A percentile compares a stretch with the other conserved stretches of the same genome.
These are phyloP conservation scores for Quercus phellos DNA, from an alignment of 331 rosid species.

Conservation along the genomic window DNA sequence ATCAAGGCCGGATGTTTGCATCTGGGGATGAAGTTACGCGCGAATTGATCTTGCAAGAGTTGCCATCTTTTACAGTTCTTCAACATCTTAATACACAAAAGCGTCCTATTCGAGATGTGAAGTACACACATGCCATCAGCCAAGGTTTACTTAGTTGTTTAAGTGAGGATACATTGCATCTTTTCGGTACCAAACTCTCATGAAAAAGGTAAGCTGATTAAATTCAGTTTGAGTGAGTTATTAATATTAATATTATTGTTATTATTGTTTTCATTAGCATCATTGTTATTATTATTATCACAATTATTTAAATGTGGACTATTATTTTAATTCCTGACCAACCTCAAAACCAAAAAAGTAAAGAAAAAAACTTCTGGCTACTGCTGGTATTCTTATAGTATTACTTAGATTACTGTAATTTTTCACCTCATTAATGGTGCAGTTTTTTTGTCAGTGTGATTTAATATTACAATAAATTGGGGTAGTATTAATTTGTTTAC, in stretches of 20 bases:
- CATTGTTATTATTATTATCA: too few species aligned
- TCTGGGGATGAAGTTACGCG: constrained; percentile 49
- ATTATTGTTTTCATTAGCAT: background rate
- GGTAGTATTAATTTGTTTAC: too few species aligned
- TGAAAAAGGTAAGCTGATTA: constrained; percentile 26
- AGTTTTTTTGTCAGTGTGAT: too few species aligned
- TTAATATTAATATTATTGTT: background rate
- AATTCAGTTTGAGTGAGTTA: background rate
- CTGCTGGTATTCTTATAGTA: too few species aligned
- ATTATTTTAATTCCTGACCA: too few species aligned
- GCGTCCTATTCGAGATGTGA: constrained; percentile 57
- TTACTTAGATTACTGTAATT: too few species aligned
- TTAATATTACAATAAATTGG: too few species aligned
- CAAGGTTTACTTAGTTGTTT: constrained; percentile 61
- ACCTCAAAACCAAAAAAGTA: too few species aligned
- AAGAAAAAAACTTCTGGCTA: too few species aligned
- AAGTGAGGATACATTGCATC: constrained; percentile 50
- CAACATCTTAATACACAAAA: constrained; percentile 49
- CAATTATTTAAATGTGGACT: too few species aligned
- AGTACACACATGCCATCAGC: constrained; percentile 40
- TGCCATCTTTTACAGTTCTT: constrained; percentile 60
- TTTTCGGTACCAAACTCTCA: constrained; percentile 38
- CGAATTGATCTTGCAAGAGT: constrained; percentile 62
- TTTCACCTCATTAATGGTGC: too few species aligned
- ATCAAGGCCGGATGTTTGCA: constrained; percentile 50